Conservation (phyloP, 805 yeast species). For the Candida stauntonica region DNA sequence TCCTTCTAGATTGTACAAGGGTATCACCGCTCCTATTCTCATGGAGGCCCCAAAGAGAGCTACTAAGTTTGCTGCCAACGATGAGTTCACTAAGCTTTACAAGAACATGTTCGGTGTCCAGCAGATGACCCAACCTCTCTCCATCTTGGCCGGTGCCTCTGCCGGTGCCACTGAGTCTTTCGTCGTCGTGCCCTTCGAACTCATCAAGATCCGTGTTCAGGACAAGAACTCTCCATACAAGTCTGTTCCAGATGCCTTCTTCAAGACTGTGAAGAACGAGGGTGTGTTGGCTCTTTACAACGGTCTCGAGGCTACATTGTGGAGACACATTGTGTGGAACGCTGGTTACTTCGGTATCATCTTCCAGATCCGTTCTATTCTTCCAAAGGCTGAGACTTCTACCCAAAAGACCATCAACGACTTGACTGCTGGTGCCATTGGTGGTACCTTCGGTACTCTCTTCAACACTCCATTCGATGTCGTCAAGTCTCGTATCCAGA, state of each 20-base stretch:
- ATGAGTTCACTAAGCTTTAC: constrained; percentile 90
- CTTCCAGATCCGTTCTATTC: constrained; percentile 71
- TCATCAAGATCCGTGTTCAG: constrained; percentile 91
- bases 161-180: constrained; percentile 98
- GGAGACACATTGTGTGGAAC: constrained; percentile 97
- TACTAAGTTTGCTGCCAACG: constrained; percentile 96
- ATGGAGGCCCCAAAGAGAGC: constrained; percentile 99
- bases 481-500: constrained; percentile 93
- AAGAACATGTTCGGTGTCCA: constrained; percentile 62
- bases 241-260: constrained; percentile 80
- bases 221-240: constrained; percentile 78
- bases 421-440: constrained; percentile 87
- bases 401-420: constrained; percentile 81
- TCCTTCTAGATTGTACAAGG: constrained; percentile 76
- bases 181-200: constrained; percentile 96
- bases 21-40: constrained; percentile 91
- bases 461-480: constrained; percentile 97
- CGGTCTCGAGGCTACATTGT: constrained; percentile 93
- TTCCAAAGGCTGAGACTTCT: constrained; percentile 72
- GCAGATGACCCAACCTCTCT: constrained; percentile 73
- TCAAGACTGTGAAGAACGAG: constrained; percentile 63
- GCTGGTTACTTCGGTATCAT: constrained; percentile 97
- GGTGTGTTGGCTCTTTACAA: constrained; percentile 85
- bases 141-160: constrained; percentile 92
- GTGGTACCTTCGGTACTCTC: constrained; percentile 96